Base-by-base conservation (phyloP, 2,329 filamentous ascomycete species). In the Sclerotinia borealis region DNA sequence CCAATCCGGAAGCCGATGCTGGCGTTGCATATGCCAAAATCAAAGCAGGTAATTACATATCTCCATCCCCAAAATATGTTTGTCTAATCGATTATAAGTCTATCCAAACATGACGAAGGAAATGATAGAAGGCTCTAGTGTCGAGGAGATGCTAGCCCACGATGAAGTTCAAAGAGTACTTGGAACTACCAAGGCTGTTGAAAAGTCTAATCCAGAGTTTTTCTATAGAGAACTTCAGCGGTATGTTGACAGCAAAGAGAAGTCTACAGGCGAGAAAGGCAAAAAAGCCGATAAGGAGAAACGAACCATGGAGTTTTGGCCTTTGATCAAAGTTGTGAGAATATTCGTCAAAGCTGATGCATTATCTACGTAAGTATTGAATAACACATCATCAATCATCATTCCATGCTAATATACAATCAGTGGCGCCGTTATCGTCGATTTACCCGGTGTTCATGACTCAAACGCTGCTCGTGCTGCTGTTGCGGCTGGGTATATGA, bases 391-490 rank as follows among this genome's bases (percentile, higher is more conserved):
- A 36, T 45, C 15, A 13, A 43, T 10, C 22, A 6, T 48, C 8
- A 9, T 5, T 39, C 2, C 13, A 34, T 27, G 31, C 45, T 59
- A 49, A 50, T 34, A 6, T 7, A 19, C 34, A 4, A 37, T 31
- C 15, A 78, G 80, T 7, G 81, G 82, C 0, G 77, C 81, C 2
- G 77, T 80, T 0, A 73, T 85, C 5, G 81, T 84, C 0, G 81
- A 85, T 65, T 74, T 85, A 0, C 83, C 83, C 0, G 82, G 83
- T 22, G 77, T 83, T 0, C 79, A 80, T 0, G 83, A 85, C 65
- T 77, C 75, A 0, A 81, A 81, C 65, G 77, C 77, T 27, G 79
- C 79, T 31, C 76, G 79, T 55, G 74, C 80, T 10, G 76, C 77
- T 51, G 76, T 78, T 39, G 79, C 80, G 37, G 78, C 77, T 7